Base-by-base conservation (phyloP, 2,329 filamentous ascomycete species). In the Sclerotinia subarctica region DNA sequence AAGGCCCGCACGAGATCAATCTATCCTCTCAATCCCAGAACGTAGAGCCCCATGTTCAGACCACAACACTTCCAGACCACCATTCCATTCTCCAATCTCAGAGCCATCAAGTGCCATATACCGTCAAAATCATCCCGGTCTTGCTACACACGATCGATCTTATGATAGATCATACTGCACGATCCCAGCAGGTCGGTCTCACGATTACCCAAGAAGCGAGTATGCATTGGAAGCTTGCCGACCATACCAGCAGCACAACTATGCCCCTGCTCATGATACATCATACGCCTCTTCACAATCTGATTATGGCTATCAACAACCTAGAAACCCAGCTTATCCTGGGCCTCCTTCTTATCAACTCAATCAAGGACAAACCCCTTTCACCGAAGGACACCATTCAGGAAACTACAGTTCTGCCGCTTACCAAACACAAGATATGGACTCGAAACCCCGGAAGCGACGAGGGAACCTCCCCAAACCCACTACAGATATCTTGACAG, bases 391-490 rank as follows among this genome's bases (percentile, higher is more conserved):
- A 15, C 35, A 64, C 49, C 35, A 68, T 24, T 15, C 64, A 69
- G 59, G 46, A 38, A 51, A 38, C 46, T 63, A 51, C 46, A 21
- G 4, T 8, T 8, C 32, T 13, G 3, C 29, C 15, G 15, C 59
- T 13, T 51, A 63, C 46, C 59, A 38, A 51, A 66, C 70, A 26
- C 49, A 68, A 38, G 73, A 72, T 21, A 63, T 68, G 13, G 75
- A 75, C 19, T 72, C 24, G 46, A 74, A 74, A 52, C 73, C 72
- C 56, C 68, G 86, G 44, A 89, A 87, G 77, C 84, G 93, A 64
- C 85, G 93, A 51, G 93, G 93, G 1, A 97, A 97, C 75, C 82
- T 97, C 3, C 93, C 93, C n/a, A 96, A 96, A 76, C 90, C 93
- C 66, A 92, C 92, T 0, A 97, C 93, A 0, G 91, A 94, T 76